Conservation (phyloP, 345 rosid genomes). For the Psidium guajava region DNA sequence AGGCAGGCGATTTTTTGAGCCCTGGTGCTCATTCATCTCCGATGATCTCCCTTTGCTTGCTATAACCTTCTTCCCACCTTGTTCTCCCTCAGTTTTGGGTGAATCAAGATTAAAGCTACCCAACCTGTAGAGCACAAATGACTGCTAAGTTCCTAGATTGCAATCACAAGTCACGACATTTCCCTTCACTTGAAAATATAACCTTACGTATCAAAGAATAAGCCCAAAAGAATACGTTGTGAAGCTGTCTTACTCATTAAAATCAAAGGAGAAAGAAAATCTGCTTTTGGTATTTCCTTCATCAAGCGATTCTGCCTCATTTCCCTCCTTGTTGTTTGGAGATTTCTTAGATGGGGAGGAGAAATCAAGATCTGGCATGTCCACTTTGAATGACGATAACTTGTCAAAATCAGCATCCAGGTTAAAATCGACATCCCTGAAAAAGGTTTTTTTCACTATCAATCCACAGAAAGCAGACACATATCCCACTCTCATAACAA, state of each 20-base stretch:
- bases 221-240: not conserved
- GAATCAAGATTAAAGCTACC: constrained; percentile 46
- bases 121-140: constrained; percentile 24
- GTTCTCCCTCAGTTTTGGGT: constrained; percentile 21
- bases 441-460: not conserved
- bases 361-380: constrained; percentile 80
- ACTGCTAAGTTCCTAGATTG: not conserved
- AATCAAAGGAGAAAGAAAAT: not conserved
- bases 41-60: constrained; percentile 19
- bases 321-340: constrained; percentile 41
- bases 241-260: constrained; percentile 40
- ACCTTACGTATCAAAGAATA: not conserved
- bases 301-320: constrained; percentile 26
- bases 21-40: constrained; percentile 17
- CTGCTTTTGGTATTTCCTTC: not conserved
- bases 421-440: constrained; percentile 79
- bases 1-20: constrained; percentile 11
- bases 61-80: constrained; percentile 15
- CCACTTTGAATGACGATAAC: constrained; percentile 61
- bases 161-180: not conserved
- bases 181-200: not conserved
- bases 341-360: constrained; percentile 36
- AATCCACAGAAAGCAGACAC: not conserved
- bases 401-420: constrained; percentile 65
- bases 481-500: not conserved